phyloP scores from a whole-genome alignment of 1,139 yeast genomes.

The Lodderomyces elongisporus region DNA sequence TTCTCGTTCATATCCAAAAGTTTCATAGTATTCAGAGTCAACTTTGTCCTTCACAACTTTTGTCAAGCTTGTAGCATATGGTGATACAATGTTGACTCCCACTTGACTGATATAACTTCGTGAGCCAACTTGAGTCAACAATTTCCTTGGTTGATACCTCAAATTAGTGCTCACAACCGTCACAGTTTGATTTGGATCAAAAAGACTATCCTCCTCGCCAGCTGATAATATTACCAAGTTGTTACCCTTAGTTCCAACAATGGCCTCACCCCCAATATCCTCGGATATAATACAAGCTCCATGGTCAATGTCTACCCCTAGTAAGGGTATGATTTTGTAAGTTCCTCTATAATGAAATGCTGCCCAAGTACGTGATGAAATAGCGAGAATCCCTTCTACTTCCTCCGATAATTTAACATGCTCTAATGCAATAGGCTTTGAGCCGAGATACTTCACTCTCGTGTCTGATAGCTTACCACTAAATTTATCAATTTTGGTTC shows the following conservation, averaged over 20 bases:
- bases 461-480: conserved; percentile 67
- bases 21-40: conserved; percentile 29
- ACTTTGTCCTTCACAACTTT: conserved; percentile 8
- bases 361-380: conserved; percentile 42
- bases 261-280: conserved; percentile 57
- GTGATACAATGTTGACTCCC: conserved; percentile 37
- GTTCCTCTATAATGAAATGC: conserved; percentile 21
- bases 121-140: conserved; percentile 16
- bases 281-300: conserved; percentile 58
- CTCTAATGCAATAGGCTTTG: conserved; percentile 54
- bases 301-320: conserved; percentile 22
- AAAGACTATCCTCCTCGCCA: conserved; percentile 29
- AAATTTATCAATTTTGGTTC: conserved; percentile 51
- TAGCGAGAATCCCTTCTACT: conserved; percentile 30
- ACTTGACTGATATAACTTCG: conserved; percentile 40
- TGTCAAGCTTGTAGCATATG: conserved; percentile 15
- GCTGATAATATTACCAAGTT: conserved; percentile 57
- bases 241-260: conserved; percentile 56
- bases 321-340: conserved; percentile 41
- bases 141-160: conserved; percentile 52
- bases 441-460: conserved; percentile 70
- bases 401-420: conserved; percentile 20
- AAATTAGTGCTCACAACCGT: conserved; percentile 40
- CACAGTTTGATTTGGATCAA: conserved; percentile 43
- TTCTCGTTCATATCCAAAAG: conserved; percentile 33